Evolutionary conservation across 768 basidiomycete species (phyloP), one percentile per base, ranked within the genome.

Genomic region (Pholiota molesta): DNA sequence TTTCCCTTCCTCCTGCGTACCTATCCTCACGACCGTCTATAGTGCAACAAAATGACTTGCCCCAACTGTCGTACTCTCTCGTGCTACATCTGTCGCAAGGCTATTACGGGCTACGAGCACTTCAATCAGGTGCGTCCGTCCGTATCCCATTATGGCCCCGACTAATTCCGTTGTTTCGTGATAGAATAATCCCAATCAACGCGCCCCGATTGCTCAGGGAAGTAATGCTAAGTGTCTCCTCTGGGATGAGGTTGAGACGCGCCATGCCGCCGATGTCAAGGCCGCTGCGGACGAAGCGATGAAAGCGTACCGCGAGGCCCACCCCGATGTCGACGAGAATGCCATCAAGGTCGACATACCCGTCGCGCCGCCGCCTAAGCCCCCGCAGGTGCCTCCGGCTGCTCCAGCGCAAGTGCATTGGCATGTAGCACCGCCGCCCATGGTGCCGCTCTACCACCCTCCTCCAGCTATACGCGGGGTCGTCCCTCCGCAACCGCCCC

Each of bases 1-100:
- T 31, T 31, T 6, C 9, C 6, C 26, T 52, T 21, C 19, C 5
- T 44, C 26, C 53, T 63, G n/a, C 5, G 9, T 7, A 31, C 31
- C 5, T 37, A 9, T 53, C n/a, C 14, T 19, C 1, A 9, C 31
- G 37, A 54, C 67, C 35, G 31, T 19, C 62, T 59, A 42, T 65
- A 93, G 89, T 97, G 95, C 77, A 97, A 97, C 83, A 97, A 97
- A 73, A 96, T 97, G 88, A 82, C 79, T 0, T 94, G 92, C 67
- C 84, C 88, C 1, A 75, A 88, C 62, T 97, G 95, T 69, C 63
- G 51, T 1, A 87, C 92, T 0, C 37, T 91, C 42, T 94, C 90
- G 0, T 97, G 95, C 73, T 96, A 97, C 69, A 78, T 94, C 26
- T 97, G 95, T 71, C 83, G 92, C 29, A 66, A 90, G 68, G 67